These are phyloP conservation scores for Aspergillus floridensis DNA, from an alignment of 2,329 filamentous ascomycete genomes.

Conservation along the genomic window DNA sequence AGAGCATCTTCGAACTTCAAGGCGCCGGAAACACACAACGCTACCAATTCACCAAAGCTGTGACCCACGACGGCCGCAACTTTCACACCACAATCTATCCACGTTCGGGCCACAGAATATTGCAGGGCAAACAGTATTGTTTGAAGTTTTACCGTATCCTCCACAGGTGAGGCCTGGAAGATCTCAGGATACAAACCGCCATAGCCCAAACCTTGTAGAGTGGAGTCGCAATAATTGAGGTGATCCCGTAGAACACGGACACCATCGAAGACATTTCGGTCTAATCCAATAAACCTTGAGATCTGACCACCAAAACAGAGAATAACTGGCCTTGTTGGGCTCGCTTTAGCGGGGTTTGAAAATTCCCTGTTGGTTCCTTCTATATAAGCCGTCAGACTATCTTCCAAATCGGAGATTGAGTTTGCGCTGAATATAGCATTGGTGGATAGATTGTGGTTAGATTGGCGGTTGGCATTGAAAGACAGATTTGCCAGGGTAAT, in stretches of 20 bases:
- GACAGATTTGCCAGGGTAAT: neutral
- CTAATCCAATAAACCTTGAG: constrained; percentile 27
- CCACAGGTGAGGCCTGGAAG: constrained; percentile 23
- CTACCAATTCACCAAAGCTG: no score
- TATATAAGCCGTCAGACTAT: neutral
- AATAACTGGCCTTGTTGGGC: constrained; percentile 25
- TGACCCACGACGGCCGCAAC: no score
- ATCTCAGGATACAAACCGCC: constrained; percentile 34
- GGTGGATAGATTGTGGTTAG: neutral
- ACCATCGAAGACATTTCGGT: constrained; percentile 28
- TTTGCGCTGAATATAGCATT: neutral
- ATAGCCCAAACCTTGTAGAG: constrained; percentile 23
- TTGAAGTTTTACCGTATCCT: constrained; percentile 33
- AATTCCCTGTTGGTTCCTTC: neutral
- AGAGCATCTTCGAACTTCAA: no score
- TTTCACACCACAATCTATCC: constrained; percentile 37
- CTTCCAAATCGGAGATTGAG: neutral
- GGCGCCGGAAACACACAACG: no score
- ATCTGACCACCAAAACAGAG: constrained; percentile 44
- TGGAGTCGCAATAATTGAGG: constrained; percentile 23
- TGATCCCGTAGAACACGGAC: constrained; percentile 26
- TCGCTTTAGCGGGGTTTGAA: neutral
- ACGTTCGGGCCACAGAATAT: constrained; percentile 37
- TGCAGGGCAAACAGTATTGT: constrained; percentile 38
- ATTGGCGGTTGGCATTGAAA: constrained; percentile 5